These are phyloP conservation scores for Stephania japonica DNA, from an alignment of 164 flowering plant genomes.

Conservation along the genomic window DNA sequence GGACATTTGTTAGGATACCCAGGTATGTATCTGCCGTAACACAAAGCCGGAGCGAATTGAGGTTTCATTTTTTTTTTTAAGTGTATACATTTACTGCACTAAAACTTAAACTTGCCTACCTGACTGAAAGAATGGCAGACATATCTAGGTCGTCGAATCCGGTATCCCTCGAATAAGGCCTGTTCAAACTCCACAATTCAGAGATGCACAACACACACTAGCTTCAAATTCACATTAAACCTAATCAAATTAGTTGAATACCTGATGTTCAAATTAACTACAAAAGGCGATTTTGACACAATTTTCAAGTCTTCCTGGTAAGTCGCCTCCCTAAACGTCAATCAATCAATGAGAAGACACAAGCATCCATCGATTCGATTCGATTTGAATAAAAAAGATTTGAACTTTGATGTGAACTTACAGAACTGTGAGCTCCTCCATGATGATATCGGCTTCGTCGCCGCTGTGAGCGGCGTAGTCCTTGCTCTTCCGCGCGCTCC, in stretches of 20 bases:
- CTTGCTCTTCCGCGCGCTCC: conserved; percentile 28
- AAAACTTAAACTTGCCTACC: conserved; percentile 29
- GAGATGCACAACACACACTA: not conserved
- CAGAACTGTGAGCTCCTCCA: conserved; percentile 61
- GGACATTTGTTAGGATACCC: conserved; percentile 97
- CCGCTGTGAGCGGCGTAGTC: conserved; percentile 30
- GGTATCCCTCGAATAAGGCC: conserved; percentile 84
- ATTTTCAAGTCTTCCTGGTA: conserved; percentile 86
- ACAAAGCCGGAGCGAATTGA: not conserved
- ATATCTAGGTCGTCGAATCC: conserved; percentile 61
- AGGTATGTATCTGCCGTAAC: conserved; percentile 54
- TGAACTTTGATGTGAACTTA: conserved; percentile 17
- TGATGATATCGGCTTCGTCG: conserved; percentile 30
- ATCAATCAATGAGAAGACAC: not conserved
- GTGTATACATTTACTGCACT: too few species aligned
- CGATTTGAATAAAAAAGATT: not conserved
- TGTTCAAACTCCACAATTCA: conserved; percentile 19
- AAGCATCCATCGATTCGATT: too few species aligned
- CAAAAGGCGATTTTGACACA: conserved; percentile 61
- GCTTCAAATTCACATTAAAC: not conserved
- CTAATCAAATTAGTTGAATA: conserved; percentile 10
- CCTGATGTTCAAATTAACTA: conserved; percentile 67
- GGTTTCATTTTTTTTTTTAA: too few species aligned
- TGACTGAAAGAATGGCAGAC: conserved; percentile 64
- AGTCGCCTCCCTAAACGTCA: conserved; percentile 58